A percentile compares a stretch with the other conserved stretches of the same genome.
Evolutionary conservation across 345 rosid species (phyloP).

Genomic region (Eucalyptus tenuipes): DNA sequence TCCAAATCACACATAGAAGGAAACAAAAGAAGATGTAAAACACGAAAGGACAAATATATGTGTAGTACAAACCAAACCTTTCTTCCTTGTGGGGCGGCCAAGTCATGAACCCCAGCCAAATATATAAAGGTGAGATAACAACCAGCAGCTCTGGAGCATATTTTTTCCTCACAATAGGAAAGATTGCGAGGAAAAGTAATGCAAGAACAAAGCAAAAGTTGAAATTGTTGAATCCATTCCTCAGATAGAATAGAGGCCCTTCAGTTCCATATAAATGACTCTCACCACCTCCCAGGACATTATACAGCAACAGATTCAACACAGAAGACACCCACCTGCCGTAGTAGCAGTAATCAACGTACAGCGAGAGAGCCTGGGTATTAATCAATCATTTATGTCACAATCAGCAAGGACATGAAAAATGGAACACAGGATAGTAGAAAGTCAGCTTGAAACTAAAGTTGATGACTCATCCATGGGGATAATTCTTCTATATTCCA

Average conservation of each 20-base stretch:
- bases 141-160: constrained; percentile 57
- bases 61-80: constrained; percentile 30
- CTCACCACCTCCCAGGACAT: constrained; percentile 94
- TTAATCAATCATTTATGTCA: background rate
- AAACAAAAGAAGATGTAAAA: background rate
- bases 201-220: constrained; percentile 87
- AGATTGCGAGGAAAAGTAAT: constrained; percentile 47
- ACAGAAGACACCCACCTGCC: constrained; percentile 82
- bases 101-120: constrained; percentile 94
- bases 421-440: background rate
- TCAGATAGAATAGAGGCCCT: constrained; percentile 57
- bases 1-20: background rate
- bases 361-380: constrained; percentile 60
- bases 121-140: constrained; percentile 74
- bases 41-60: background rate
- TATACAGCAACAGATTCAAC: constrained; percentile 78
- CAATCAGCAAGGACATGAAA: background rate
- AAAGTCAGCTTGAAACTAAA: background rate
- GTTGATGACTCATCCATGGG: background rate
- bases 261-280: constrained; percentile 96
- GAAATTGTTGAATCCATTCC: constrained; percentile 94
- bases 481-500: background rate
- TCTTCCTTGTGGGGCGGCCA: constrained; percentile 98
- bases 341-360: constrained; percentile 62
- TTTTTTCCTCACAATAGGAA: constrained; percentile 66